Evolutionary conservation across 176 grass and related monocot genomes (phyloP), one percentile per base, ranked within the genome.

Genomic region (Sorghum bicolor): DNA sequence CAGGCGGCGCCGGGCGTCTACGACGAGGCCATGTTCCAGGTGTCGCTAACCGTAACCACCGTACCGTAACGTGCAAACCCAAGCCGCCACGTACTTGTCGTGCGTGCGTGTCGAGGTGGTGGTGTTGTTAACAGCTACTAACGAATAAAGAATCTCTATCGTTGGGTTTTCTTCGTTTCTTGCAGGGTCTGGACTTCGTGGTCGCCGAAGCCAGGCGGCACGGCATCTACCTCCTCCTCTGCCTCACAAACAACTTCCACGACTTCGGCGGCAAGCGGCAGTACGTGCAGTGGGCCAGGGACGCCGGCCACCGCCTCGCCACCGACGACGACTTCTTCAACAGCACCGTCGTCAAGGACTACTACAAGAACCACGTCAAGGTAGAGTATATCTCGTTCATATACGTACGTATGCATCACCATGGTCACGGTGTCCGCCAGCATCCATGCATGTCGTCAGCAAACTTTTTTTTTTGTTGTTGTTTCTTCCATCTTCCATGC

Each of bases 331-430:
- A 93, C 79, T 98, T 98, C 82, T 98, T 86, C 86, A 87, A 79
- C 75, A 83, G 11, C 81, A 74, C 78, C 10, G 72, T 91, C 28
- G 87, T 93, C n/a, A 95, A 93, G 61, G 43, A 14, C 5, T 98
- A 93, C 82, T 95, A 95, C 89, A 92, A 90, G 76, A 64, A 88
- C 72, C 87, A 98, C 79, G 86, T 92, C 86, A 88, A 88, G 90
- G 30, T 31, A 44, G 0, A 10, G 39, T 40, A 38, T 2, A 3
- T 12, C 40, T 43, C 40, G n/a, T n/a, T 11, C 39, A 10, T 9
- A 39, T 41, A 10, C 40, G 37, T 38, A 43, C 2, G 11, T 11
- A 43, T 12, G 44, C 43, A 44, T 47, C 14, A 16, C 14, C 44
- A 0, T 15, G 12, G 14, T 47, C 14, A 47, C 14, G 5, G 44